Evolutionary conservation across 2,329 filamentous ascomycete species (phyloP), one percentile per base, ranked within the genome.

Genomic region (Aspergillus proliferans): DNA sequence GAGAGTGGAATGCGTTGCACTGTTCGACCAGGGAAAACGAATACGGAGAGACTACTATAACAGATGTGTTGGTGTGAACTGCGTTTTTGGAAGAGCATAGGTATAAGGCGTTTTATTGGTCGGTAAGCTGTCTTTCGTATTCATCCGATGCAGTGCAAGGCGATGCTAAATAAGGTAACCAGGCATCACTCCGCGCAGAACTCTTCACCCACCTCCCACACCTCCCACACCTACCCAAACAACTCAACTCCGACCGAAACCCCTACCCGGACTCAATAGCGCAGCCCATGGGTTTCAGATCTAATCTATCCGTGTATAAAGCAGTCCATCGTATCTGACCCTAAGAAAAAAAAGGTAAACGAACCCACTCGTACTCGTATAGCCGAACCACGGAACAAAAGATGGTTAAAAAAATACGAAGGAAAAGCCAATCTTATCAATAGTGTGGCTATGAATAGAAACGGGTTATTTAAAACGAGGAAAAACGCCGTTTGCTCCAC

Each of bases 61-160:
- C 65, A 0, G 67, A 72, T 54, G 70, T 76, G 3, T 53, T 74
- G n/a, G 69, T 75, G 0, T 73, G 68, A 67, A 73, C 68, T 2
- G 65, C 63, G 1, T 75, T 75, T 41, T 47, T 71, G 26, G 71
- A 71, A 47, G 66, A 72, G 4, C 66, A 71, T 43, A 44, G 55
- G 2, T 74, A 72, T 50, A 60, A 63, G 1, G 49, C 58, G 0
- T 66, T 70, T 28, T 53, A 58, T 33, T 75, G 64, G 64, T 64
- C 68, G 4, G 71, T 73, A 49, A 56, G 65, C 5, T 47, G 14
- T 34, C 19, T 45, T 5, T 14, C 4, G 6, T 14, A 26, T 45
- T 18, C 18, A 47, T 7, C 10, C 15, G 21, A 19, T 42, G 15
- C 3, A 14, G 3, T 43, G 72, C 4, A 52, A 67, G 44, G 59